A percentile compares a stretch with the other conserved stretches of the same genome.
Evolutionary conservation across 1,284 basidiomycete genomes (phyloP).

Genomic region (Leccinum olivaceoglutinosum): DNA sequence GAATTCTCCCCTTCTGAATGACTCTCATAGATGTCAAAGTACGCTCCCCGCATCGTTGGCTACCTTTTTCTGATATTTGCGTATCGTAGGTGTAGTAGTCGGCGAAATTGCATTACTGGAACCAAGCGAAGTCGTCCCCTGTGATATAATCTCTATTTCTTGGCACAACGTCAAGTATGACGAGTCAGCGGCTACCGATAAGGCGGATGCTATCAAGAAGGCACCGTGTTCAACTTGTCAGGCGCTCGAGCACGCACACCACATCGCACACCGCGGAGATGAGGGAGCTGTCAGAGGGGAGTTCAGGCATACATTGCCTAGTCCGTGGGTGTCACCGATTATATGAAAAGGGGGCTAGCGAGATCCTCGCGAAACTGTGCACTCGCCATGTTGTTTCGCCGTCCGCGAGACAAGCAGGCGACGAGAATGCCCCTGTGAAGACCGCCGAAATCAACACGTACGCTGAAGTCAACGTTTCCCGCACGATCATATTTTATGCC

Average conservation of each 20-base stretch:
- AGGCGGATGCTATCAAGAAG: constrained; percentile 94
- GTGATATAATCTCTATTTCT: constrained; percentile 89
- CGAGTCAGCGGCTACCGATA: constrained; percentile 94
- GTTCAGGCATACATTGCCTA: constrained; percentile 19
- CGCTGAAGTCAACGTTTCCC: too few relatives aligned
- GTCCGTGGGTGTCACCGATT: background rate
- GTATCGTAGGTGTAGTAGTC: constrained; percentile 73
- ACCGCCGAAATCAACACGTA: too few relatives aligned
- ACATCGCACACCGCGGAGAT: constrained; percentile 18
- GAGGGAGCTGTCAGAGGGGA: constrained; percentile 19
- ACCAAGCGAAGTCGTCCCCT: constrained; percentile 93
- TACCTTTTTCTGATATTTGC: background rate
- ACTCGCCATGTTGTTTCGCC: too few relatives aligned
- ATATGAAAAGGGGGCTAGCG: too few relatives aligned
- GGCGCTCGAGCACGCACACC: constrained; percentile 31
- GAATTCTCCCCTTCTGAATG: too few relatives aligned
- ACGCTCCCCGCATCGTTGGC: constrained; percentile 12
- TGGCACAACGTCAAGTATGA: constrained; percentile 96
- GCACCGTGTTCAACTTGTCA: constrained; percentile 75
- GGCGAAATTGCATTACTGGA: constrained; percentile 91
- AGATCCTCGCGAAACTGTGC: too few relatives aligned
- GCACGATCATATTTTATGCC: too few relatives aligned
- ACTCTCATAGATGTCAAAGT: constrained; percentile 75
- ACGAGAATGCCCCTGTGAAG: too few relatives aligned
- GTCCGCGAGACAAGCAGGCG: too few relatives aligned